These are phyloP conservation scores for Aspergillus sp. DNA, from an alignment of 2,329 filamentous ascomycete genomes.

Conservation along the genomic window DNA sequence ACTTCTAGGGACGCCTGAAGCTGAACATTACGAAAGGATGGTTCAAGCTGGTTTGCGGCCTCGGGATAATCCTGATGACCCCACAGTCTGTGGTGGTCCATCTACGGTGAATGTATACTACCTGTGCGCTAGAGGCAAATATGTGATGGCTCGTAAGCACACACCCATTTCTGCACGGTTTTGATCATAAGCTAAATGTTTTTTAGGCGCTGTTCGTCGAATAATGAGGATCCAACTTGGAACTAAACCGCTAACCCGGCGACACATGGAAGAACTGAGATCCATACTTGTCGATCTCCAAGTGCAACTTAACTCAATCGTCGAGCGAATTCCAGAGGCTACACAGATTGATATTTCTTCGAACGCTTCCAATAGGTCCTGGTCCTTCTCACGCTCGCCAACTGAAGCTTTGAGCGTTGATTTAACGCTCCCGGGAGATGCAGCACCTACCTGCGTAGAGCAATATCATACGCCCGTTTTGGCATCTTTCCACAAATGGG, in stretches of 20 bases:
- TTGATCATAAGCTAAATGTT: background rate
- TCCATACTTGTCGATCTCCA: conserved; percentile 43
- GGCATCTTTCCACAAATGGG: conserved; percentile 49
- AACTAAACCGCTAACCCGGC: conserved; percentile 43
- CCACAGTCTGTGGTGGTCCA: conserved; percentile 39
- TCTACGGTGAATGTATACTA: conserved; percentile 47
- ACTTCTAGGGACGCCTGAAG: conserved; percentile 38
- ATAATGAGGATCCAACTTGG: conserved; percentile 47
- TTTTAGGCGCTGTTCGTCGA: conserved; percentile 40
- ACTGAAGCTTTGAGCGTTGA: conserved; percentile 26
- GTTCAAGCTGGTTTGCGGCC: conserved; percentile 32
- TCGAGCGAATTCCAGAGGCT: conserved; percentile 43
- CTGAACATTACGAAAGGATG: conserved; percentile 36
- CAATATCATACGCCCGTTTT: conserved; percentile 46
- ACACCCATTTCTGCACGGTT: background rate
- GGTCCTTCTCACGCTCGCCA: conserved; percentile 30
- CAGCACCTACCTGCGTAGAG: conserved; percentile 36
- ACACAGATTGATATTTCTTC: conserved; percentile 23
- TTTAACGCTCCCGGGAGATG: conserved; percentile 36
- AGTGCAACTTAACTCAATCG: conserved; percentile 42
- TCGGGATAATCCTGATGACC: conserved; percentile 43
- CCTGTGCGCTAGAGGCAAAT: conserved; percentile 45
- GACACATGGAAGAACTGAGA: conserved; percentile 46
- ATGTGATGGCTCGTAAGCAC: conserved; percentile 45
- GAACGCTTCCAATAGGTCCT: conserved; percentile 19